Conservation (phyloP, 2,329 filamentous ascomycete genomes). For the Aureobasidium musti region DNA sequence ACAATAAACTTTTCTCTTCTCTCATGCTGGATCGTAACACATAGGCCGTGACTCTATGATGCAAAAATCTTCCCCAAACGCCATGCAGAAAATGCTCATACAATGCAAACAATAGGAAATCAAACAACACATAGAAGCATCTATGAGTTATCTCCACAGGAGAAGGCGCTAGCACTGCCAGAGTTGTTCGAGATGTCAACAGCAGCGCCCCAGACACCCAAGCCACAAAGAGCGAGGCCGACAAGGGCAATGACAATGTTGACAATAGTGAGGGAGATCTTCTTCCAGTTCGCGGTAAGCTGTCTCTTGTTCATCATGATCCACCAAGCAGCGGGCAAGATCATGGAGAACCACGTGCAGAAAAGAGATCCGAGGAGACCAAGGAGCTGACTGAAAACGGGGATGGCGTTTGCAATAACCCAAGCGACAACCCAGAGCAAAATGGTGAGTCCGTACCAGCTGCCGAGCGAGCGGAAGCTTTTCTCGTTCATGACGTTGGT, state of each 20-base stretch:
- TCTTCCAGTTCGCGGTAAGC: slow-evolving; percentile 47
- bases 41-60: too few species aligned
- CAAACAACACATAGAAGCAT: background rate
- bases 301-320: slow-evolving; percentile 42
- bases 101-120: background rate
- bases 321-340: slow-evolving; percentile 31
- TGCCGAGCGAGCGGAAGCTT: slow-evolving; percentile 47
- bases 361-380: slow-evolving; percentile 63
- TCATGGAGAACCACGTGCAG: slow-evolving; percentile 63
- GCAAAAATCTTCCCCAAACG: background rate
- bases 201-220: slow-evolving; percentile 16
- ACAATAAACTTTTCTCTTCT: too few species aligned
- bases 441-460: slow-evolving; percentile 61
- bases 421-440: slow-evolving; percentile 63
- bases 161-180: slow-evolving; percentile 12
- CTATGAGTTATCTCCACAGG: slow-evolving; percentile 24
- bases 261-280: slow-evolving; percentile 46
- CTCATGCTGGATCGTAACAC: too few species aligned
- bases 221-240: slow-evolving; percentile 22
- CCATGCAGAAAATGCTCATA: background rate
- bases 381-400: slow-evolving; percentile 68
- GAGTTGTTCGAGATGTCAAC: slow-evolving; percentile 21
- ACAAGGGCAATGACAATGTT: slow-evolving; percentile 46
- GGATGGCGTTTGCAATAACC: slow-evolving; percentile 69
- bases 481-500: slow-evolving; percentile 45